Evolutionary conservation across 2,329 filamentous ascomycete genomes (phyloP).

Genomic region (Bipolaris cookei): DNA sequence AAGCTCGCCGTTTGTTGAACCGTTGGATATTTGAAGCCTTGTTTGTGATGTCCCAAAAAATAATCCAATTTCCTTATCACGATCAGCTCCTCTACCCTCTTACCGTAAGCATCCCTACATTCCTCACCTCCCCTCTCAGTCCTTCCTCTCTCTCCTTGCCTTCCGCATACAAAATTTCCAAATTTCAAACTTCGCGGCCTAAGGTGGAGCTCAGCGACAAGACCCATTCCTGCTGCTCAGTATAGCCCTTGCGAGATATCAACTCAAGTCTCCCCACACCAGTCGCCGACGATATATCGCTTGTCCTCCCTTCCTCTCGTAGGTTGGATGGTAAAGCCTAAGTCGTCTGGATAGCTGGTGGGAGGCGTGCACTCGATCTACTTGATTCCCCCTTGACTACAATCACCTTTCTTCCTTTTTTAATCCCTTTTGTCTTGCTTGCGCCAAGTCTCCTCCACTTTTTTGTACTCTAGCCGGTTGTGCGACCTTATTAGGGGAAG

Average conservation of each 20-base stretch:
- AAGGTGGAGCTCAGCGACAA: constrained; percentile 61
- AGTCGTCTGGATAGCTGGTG: background rate
- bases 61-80: background rate
- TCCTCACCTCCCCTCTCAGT: background rate
- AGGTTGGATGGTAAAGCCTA: background rate
- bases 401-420: background rate
- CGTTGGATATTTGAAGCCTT: background rate
- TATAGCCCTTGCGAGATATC: constrained; percentile 59
- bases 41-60: constrained; percentile 6
- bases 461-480: constrained; percentile 13
- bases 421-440: background rate
- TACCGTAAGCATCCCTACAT: background rate
- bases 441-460: background rate
- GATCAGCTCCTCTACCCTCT: background rate
- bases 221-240: constrained; percentile 61
- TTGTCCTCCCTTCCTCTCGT: background rate
- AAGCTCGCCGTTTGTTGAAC: background rate
- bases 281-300: constrained; percentile 33
- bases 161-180: background rate
- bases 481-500: background rate
- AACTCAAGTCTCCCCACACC: constrained; percentile 29
- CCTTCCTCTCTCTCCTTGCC: background rate
- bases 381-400: background rate
- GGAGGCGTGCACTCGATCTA: constrained; percentile 15
- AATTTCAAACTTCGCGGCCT: constrained; percentile 48